A percentile compares a stretch with the other conserved stretches of the same genome.
Conservation (phyloP, 371 early-diverging fungal species). For the Lichtheimia corymbifera region DNA sequence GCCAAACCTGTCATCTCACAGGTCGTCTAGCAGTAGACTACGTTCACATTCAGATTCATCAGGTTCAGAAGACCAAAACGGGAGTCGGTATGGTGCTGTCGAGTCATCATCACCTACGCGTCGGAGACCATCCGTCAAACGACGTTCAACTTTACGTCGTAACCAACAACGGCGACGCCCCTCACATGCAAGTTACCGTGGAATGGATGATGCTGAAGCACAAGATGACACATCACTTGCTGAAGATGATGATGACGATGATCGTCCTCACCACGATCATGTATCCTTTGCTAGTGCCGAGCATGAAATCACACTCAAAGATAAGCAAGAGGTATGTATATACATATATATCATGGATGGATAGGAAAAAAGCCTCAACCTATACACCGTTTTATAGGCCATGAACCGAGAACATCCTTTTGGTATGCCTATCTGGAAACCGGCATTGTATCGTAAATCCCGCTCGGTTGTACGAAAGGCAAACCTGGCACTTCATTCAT, state of each 20-base stretch:
- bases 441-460: conserved; percentile 93
- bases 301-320: conserved; percentile 64
- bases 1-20: neutral
- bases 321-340: conserved; percentile 61
- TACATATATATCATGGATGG: neutral
- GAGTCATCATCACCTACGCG: neutral
- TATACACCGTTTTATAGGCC: conserved; percentile 42
- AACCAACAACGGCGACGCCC: neutral
- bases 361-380: neutral
- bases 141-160: neutral
- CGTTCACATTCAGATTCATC: neutral
- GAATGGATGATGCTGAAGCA: neutral
- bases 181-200: neutral
- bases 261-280: neutral
- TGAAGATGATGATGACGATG: too few relatives aligned
- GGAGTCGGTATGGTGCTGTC: neutral
- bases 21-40: neutral
- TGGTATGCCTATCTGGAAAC: conserved; percentile 96
- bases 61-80: neutral
- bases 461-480: conserved; percentile 81
- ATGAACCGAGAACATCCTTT: conserved; percentile 88
- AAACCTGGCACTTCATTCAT: conserved; percentile 79
- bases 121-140: conserved; percentile 4
- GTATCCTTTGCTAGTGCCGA: conserved; percentile 16
- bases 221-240: neutral